Evolutionary conservation across 2,329 filamentous ascomycete species (phyloP).

Genomic region (Zymoseptoria brevis): DNA sequence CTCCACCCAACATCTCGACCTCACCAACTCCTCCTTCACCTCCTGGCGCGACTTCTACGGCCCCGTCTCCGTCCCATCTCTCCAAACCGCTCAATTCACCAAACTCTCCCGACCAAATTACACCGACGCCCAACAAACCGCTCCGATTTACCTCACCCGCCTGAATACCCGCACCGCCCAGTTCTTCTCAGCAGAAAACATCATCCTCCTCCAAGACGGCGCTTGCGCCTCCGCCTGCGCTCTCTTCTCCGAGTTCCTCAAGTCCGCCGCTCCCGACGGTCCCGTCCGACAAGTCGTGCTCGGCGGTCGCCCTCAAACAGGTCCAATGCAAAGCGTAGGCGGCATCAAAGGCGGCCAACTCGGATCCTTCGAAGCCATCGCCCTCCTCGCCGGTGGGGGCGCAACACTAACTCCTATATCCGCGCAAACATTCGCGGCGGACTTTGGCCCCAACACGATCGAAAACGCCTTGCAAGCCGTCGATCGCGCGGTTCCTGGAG

Average conservation of each 20-base stretch:
- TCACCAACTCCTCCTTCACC: constrained; percentile 24
- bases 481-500: neutral
- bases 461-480: constrained; percentile 2
- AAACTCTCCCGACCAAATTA: constrained; percentile 31
- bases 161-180: constrained; percentile 19
- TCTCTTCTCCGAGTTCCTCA: constrained; percentile 36
- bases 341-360: constrained; percentile 35
- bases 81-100: constrained; percentile 31
- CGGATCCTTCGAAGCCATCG: constrained; percentile 11
- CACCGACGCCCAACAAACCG: constrained; percentile 2
- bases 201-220: constrained; percentile 37
- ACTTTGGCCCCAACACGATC: constrained; percentile 1
- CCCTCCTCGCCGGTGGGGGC: neutral
- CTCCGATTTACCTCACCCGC: constrained; percentile 16
- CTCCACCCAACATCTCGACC: constrained; percentile 6
- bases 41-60: constrained; percentile 33
- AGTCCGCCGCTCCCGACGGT: constrained; percentile 27
- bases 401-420: neutral
- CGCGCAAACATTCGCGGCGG: neutral
- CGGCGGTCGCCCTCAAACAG: constrained; percentile 32
- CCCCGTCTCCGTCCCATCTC: constrained; percentile 16
- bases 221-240: constrained; percentile 38
- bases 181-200: constrained; percentile 33
- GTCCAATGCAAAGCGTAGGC: constrained; percentile 36
- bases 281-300: constrained; percentile 31